Base-by-base conservation (phyloP, 1,139 yeast genomes). In the Candida glucosophila region DNA sequence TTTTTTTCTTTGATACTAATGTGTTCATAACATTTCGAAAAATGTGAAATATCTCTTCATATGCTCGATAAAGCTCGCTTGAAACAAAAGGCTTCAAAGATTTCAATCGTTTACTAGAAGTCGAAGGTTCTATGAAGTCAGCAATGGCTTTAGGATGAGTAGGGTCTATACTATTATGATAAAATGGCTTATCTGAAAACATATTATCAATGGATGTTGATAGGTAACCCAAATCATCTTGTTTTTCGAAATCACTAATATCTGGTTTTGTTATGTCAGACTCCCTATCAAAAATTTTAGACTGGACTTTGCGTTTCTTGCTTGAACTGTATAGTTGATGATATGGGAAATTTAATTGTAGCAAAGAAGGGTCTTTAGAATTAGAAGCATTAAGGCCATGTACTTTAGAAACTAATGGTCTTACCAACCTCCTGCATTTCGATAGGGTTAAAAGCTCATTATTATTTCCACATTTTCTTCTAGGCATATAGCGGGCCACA, bases 361-460 rank as follows among this genome's bases (percentile, higher is more conserved):
- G 30, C n/a, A 39, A 31, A 9, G 37, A 30, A 3, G 61, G 54
- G 26, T 45, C 43, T 30, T 50, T 53, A 11, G 34, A 26, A 27
- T 38, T 38, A 24, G 47, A 28, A 22, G 52, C 58, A 23, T 56
- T 52, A 20, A 61, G 43, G 4, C 45, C 34, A 36, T 59, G 66
- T 14, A 60, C 44, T 29, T 58, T 58, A 23, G 63, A 40, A 5
- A 58, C 32, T 12, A 62, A 39, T 9, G 68, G 68, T 15, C 68
- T 47, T 6, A 55, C 45, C 3, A 55, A 39, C 25, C 66, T 40
- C 35, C 56, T 58, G 39, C 60, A 56, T 30, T 52, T 47, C 5
- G 50, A 27, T 9, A 31, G 19, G 7, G 27, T 27, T 14, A 30
- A 22, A 5, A 19, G 14, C 10, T 23, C 33, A 15, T 21, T 14